Evolutionary conservation across 768 basidiomycete genomes (phyloP), one percentile per base, ranked within the genome.

Genomic region (Pulveroboletus sp.): DNA sequence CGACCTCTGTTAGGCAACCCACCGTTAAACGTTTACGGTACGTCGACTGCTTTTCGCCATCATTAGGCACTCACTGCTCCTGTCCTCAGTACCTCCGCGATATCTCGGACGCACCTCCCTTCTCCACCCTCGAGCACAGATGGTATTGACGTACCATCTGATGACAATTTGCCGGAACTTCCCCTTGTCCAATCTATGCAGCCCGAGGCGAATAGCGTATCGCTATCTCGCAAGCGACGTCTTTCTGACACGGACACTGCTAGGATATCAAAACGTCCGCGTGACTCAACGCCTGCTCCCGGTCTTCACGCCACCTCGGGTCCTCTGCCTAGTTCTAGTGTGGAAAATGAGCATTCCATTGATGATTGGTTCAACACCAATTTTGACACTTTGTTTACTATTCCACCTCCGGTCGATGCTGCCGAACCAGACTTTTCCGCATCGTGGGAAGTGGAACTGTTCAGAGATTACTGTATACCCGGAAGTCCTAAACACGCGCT

Each of bases 341-440:
- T 46, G 0, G 49, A 53, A 17, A 59, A 54, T 4, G 64, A 58
- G 18, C 51, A 58, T 17, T 58, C 62, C 0, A 47, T 72, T 14
- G 70, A 73, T 17, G 59, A 67, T 30, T 75, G 73, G 75, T 71
- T 71, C 37, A 54, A 64, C 18, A 48, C 60, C 5, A 54, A 59
- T 44, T 63, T 64, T 46, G 51, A 52, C 6, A 6, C 46, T 7
- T 38, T 65, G 11, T 69, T 71, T 24, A 53, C 65, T 3, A 51
- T 66, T 5, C 69, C 69, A 0, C 57, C 55, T 27, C 56, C 57
- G 0, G 65, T 66, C 13, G 54, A 62, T 8, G 54, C 59, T 2
- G 52, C 55, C 1, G 50, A 63, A 9, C 59, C 66, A 6, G 66
- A 72, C 21, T 47, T 58, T 15, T 58, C 62, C 0, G 10, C 57